Percentiles rank a stretch among this genome's conserved stretches.
Evolutionary conservation across 495 filamentous ascomycete species (phyloP).

Genomic region (Aspergillus nidulans): DNA sequence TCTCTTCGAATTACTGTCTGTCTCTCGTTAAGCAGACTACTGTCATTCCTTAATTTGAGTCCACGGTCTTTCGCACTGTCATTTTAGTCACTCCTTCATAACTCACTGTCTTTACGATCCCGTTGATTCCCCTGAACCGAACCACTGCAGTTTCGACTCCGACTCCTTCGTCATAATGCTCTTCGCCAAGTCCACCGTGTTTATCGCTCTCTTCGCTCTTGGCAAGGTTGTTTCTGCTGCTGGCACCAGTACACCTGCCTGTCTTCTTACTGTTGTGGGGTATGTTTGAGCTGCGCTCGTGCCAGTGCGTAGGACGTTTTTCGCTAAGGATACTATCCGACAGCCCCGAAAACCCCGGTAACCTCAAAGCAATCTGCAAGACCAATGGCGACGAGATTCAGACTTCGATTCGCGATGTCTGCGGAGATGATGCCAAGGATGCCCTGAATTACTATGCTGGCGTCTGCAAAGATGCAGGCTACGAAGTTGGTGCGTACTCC

Average conservation of each 20-base stretch:
- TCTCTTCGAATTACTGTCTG: slow-evolving; percentile 10
- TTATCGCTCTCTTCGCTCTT: slow-evolving; percentile 32
- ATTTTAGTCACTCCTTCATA: slow-evolving; percentile 25
- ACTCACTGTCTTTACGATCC: slow-evolving; percentile 2
- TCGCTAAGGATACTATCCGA: slow-evolving; percentile 19
- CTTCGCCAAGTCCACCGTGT: slow-evolving; percentile 34
- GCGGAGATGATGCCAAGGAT: slow-evolving; percentile 23
- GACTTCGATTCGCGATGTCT: slow-evolving; percentile 25
- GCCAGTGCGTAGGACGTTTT: background rate
- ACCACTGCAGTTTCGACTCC: background rate
- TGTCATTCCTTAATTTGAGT: slow-evolving; percentile 24
- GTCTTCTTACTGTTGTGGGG: slow-evolving; percentile 35
- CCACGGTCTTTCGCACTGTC: slow-evolving; percentile 14
- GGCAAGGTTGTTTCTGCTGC: slow-evolving; percentile 29
- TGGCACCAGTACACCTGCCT: slow-evolving; percentile 29
- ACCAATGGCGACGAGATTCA: slow-evolving; percentile 26
- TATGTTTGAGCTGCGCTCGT: slow-evolving; percentile 16
- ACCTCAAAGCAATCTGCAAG: slow-evolving; percentile 30
- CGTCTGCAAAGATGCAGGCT: slow-evolving; percentile 28
- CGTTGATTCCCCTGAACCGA: slow-evolving; percentile 11
- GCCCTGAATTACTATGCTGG: slow-evolving; percentile 31
- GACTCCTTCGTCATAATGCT: slow-evolving; percentile 24
- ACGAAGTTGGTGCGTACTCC: slow-evolving; percentile 32
- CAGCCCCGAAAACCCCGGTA: slow-evolving; percentile 22
- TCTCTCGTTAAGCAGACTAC: slow-evolving; percentile 18